These are phyloP conservation scores for Linnemannia schmuckeri DNA, from an alignment of 192 early-diverging fungal genomes.

Conservation along the genomic window DNA sequence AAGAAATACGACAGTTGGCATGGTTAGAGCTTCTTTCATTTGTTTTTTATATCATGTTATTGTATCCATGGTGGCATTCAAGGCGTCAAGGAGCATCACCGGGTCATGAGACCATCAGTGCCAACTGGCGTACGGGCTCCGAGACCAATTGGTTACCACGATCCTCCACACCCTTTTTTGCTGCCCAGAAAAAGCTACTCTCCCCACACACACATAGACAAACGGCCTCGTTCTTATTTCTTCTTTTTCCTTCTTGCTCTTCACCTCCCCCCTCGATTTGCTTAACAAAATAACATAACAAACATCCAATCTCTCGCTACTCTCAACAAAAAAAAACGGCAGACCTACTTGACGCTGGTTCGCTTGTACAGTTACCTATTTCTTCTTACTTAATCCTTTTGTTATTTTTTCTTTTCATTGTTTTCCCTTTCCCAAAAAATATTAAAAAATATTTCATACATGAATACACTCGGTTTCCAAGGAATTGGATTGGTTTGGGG, in stretches of 20 bases:
- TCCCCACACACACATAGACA: background rate
- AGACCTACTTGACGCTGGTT: background rate
- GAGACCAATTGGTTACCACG: too few species aligned
- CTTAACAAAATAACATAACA: conserved; percentile 3
- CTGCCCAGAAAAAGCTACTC: background rate
- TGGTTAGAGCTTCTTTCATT: too few species aligned
- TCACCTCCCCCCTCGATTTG: background rate
- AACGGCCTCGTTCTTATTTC: background rate
- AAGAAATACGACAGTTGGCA: background rate
- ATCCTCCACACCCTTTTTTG: too few species aligned
- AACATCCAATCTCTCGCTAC: background rate
- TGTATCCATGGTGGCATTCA: too few species aligned
- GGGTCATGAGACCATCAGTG: too few species aligned
- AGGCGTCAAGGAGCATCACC: too few species aligned
- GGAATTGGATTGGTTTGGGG: too few species aligned
- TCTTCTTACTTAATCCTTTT: background rate
- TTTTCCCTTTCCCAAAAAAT: background rate
- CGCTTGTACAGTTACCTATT: conserved; percentile 1
- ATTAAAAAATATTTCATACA: background rate
- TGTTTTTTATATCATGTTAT: too few species aligned
- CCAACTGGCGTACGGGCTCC: too few species aligned
- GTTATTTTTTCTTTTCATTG: background rate
- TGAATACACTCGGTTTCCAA: too few species aligned
- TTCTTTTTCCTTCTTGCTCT: background rate
- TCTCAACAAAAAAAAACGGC: background rate